A percentile compares a stretch with the other conserved stretches of the same genome.
These are phyloP conservation scores for Dryadomyces quercus-mongolicae DNA, from an alignment of 2,329 filamentous ascomycete genomes.

Conservation along the genomic window DNA sequence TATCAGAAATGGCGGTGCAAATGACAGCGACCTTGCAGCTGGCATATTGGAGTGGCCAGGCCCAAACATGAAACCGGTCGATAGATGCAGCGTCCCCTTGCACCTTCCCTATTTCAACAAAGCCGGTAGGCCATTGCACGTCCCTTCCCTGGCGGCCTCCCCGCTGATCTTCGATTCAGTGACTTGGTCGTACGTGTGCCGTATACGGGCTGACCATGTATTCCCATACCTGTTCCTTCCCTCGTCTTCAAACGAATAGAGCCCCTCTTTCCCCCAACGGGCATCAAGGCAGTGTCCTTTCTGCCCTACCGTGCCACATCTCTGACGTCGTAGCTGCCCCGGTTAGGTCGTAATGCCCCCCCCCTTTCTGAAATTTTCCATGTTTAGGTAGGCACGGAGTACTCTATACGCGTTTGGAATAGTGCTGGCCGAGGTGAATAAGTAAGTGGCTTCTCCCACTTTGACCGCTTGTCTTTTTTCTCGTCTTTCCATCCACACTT, in stretches of 20 bases:
- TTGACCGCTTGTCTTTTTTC: not conserved
- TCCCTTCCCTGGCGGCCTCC: not conserved
- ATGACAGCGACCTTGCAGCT: not conserved
- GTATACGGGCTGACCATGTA: not conserved
- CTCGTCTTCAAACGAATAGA: not conserved
- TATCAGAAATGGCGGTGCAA: not conserved
- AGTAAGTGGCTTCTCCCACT: not conserved
- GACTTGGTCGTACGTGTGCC: not conserved
- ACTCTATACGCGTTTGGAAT: not conserved
- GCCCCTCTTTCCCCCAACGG: not conserved
- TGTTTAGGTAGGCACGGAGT: not conserved
- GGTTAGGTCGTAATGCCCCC: not conserved
- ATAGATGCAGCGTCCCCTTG: not conserved
- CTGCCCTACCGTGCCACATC: not conserved
- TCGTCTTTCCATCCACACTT: not conserved
- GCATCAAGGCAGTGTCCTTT: not conserved
- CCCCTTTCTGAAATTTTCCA: not conserved
- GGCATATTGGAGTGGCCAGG: not conserved
- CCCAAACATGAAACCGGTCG: not conserved
- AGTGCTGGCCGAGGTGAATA: slow-evolving; percentile 3
- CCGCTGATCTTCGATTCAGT: not conserved
- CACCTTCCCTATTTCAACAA: not conserved
- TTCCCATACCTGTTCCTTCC: not conserved
- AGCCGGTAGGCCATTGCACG: not conserved
- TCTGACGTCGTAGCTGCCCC: not conserved